Percentiles rank a stretch among this genome's conserved stretches.
These are phyloP conservation scores for Pythium periplocum DNA, from an alignment of 352 stramenopile genomes.

Conservation along the genomic window DNA sequence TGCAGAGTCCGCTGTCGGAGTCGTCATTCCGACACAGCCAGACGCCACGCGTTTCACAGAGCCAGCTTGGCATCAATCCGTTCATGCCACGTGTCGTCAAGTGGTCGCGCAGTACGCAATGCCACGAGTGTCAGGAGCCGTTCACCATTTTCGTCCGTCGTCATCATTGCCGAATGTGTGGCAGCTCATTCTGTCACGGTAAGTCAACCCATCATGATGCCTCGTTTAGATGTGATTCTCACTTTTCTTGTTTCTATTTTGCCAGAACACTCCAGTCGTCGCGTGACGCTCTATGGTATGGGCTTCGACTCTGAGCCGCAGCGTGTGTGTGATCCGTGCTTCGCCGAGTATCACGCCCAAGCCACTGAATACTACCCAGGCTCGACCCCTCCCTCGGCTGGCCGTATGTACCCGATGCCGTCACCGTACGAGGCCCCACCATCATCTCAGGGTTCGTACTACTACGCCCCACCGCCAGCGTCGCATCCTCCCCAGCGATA, in stretches of 20 bases:
- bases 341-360: conserved; percentile 60
- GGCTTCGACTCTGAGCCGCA: conserved; percentile 81
- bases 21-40: too few relatives aligned
- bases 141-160: conserved; percentile 83
- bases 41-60: conserved; percentile 13
- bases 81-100: conserved; percentile 61
- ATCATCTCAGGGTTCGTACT: conserved; percentile 11
- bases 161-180: conserved; percentile 85
- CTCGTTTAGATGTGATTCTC: background rate
- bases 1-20: too few relatives aligned
- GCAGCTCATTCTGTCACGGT: conserved; percentile 82
- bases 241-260: conserved; percentile 6
- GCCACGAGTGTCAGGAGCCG: conserved; percentile 77
- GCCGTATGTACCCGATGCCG: conserved; percentile 1
- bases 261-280: conserved; percentile 68
- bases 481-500: conserved; percentile 7
- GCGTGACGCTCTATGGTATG: conserved; percentile 66
- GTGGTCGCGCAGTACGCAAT: conserved; percentile 75
- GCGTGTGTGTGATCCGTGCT: conserved; percentile 84
- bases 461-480: conserved; percentile 10
- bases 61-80: conserved; percentile 1
- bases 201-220: background rate
- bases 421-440: background rate
- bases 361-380: conserved; percentile 1
- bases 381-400: background rate